Conservation (phyloP, 495 filamentous ascomycete genomes). For the Trichoderma orchidacearum region DNA sequence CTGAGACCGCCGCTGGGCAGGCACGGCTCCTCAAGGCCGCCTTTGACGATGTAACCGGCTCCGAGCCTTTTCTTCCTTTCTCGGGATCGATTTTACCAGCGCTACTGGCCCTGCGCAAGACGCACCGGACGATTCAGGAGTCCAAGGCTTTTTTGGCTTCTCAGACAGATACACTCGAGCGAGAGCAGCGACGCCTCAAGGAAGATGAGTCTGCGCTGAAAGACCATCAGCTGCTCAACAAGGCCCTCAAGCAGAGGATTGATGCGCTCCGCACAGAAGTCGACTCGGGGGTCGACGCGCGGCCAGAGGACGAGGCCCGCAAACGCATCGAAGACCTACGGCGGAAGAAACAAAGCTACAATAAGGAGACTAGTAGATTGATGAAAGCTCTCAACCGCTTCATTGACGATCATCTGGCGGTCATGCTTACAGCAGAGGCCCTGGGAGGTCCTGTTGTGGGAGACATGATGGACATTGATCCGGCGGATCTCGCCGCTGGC, state of each 20-base stretch:
- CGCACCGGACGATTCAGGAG: conserved; percentile 46
- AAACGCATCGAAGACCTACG: conserved; percentile 45
- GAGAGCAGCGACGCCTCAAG: conserved; percentile 38
- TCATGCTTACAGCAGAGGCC: conserved; percentile 78
- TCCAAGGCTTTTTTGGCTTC: conserved; percentile 44
- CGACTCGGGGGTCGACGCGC: conserved; percentile 41
- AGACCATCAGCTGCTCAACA: conserved; percentile 51
- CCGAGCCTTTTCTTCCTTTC: conserved; percentile 48
- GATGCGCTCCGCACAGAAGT: conserved; percentile 36
- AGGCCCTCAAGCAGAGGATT: conserved; percentile 28
- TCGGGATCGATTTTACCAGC: conserved; percentile 55
- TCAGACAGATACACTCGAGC: conserved; percentile 38
- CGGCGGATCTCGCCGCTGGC: conserved; percentile 44
- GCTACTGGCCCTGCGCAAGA: conserved; percentile 54
- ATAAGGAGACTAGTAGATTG: conserved; percentile 40
- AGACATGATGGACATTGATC: conserved; percentile 48
- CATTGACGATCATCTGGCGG: conserved; percentile 54
- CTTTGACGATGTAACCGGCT: conserved; percentile 46
- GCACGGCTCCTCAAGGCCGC: conserved; percentile 47
- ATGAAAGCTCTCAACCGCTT: conserved; percentile 56
- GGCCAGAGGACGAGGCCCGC: conserved; percentile 41
- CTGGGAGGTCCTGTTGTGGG: conserved; percentile 77
- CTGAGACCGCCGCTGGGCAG: conserved; percentile 11
- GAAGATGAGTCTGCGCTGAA: conserved; percentile 44
- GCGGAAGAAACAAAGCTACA: conserved; percentile 39